phyloP scores from a whole-genome alignment of 495 filamentous ascomycete genomes.

The Neurospora sp. region DNA sequence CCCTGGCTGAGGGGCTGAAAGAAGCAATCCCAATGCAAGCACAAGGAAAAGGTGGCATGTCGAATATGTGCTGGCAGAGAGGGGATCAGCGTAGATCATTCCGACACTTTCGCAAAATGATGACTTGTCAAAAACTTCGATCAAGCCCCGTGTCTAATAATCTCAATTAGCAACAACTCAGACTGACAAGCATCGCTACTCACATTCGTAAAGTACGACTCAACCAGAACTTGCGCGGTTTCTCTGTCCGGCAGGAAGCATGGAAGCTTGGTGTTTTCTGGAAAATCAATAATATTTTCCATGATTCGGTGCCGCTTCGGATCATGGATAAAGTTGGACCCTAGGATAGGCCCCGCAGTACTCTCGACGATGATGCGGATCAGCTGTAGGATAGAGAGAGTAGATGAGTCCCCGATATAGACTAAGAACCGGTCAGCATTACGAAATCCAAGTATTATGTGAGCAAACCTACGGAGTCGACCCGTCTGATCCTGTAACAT shows the following conservation, averaged over 20 bases:
- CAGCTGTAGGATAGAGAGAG: conserved; percentile 60
- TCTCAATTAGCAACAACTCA: conserved; percentile 5
- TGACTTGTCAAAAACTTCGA: conserved; percentile 44
- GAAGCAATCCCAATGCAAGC: conserved; percentile 47
- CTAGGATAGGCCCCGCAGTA: conserved; percentile 42
- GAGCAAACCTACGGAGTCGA: conserved; percentile 38
- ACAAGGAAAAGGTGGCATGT: conserved; percentile 49
- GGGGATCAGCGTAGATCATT: conserved; percentile 42
- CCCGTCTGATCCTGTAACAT: conserved; percentile 52
- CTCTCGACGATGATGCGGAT: conserved; percentile 63
- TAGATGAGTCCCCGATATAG: conserved; percentile 66
- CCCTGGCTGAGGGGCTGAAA: conserved; percentile 42
- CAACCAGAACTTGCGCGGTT: conserved; percentile 43
- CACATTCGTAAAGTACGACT: conserved; percentile 53
- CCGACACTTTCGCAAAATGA: conserved; percentile 40
- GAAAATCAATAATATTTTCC: conserved; percentile 46
- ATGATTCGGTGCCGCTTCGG: conserved; percentile 59
- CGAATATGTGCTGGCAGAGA: conserved; percentile 34
- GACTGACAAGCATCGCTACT: conserved; percentile 9
- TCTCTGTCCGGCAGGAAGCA: conserved; percentile 44
- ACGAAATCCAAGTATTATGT: background rate
- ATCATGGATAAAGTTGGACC: conserved; percentile 57
- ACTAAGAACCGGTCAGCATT: conserved; percentile 22
- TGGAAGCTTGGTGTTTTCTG: conserved; percentile 32
- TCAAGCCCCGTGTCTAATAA: conserved; percentile 43